phyloP scores from a whole-genome alignment of 768 basidiomycete genomes.

The Cyathus striatus region DNA sequence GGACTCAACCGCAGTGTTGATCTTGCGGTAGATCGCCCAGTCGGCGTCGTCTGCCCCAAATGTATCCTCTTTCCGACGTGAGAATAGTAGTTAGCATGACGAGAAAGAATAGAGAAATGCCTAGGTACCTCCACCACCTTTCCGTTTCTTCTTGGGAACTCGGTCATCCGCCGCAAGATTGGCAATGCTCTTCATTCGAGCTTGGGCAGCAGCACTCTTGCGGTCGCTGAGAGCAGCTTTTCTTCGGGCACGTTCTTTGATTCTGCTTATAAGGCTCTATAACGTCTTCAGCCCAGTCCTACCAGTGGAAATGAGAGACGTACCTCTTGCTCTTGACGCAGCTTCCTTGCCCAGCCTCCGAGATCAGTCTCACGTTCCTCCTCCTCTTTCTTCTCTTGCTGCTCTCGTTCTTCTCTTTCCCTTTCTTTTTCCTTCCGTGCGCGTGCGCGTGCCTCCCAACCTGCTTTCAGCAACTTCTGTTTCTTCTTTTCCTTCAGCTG shows the following conservation, averaged over 20 bases:
- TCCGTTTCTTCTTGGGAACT: slow-evolving; percentile 79
- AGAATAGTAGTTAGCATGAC: slow-evolving; percentile 5
- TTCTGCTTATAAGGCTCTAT: slow-evolving; percentile 74
- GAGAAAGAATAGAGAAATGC: background rate
- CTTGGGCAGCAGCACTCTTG: slow-evolving; percentile 93
- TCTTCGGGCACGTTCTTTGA: slow-evolving; percentile 77
- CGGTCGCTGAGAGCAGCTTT: slow-evolving; percentile 83
- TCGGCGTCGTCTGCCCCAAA: slow-evolving; percentile 95
- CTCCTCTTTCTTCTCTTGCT: slow-evolving; percentile 69
- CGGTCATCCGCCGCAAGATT: slow-evolving; percentile 85
- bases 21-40: slow-evolving; percentile 97
- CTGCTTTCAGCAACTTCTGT: slow-evolving; percentile 89
- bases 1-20: slow-evolving; percentile 68
- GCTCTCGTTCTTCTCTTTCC: slow-evolving; percentile 69
- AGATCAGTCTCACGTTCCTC: slow-evolving; percentile 73
- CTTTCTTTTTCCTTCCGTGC: slow-evolving; percentile 83
- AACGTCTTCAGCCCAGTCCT: slow-evolving; percentile 3
- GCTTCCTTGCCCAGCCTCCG: slow-evolving; percentile 64
- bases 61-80: slow-evolving; percentile 93
- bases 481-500: slow-evolving; percentile 90
- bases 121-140: slow-evolving; percentile 63
- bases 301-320: background rate
- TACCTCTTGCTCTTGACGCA: slow-evolving; percentile 82
- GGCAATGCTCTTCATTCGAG: slow-evolving; percentile 94
- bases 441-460: slow-evolving; percentile 85